phyloP scores from a whole-genome alignment of 192 early-diverging fungal species.

The Coemansia sp. region DNA sequence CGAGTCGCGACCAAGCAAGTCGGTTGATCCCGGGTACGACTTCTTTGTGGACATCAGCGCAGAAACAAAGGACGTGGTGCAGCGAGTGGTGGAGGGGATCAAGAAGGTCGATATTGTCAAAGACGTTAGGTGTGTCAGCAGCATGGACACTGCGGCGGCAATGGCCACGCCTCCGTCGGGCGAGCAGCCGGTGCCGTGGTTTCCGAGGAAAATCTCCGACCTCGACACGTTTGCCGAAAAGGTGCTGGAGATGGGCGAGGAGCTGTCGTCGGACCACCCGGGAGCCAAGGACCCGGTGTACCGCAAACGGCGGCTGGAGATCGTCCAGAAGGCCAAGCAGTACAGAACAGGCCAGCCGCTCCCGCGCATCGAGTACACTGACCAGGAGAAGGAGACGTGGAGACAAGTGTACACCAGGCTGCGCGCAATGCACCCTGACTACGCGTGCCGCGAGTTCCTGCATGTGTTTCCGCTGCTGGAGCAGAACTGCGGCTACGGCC shows the following conservation, averaged over 20 bases:
- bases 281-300: conserved; percentile 87
- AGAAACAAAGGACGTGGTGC: conserved; percentile 59
- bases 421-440: conserved; percentile 70
- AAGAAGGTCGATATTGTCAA: conserved; percentile 61
- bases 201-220: conserved; percentile 89
- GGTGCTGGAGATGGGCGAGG: conserved; percentile 90
- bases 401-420: conserved; percentile 75
- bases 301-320: conserved; percentile 78
- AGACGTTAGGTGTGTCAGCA: conserved; percentile 60
- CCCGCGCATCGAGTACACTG: conserved; percentile 80
- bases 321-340: conserved; percentile 80
- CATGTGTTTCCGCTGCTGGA: conserved; percentile 86
- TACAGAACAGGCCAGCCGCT: conserved; percentile 75
- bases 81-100: conserved; percentile 62
- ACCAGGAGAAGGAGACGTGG: conserved; percentile 83
- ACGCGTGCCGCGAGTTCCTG: conserved; percentile 92
- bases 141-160: conserved; percentile 1
- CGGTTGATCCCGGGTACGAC: conserved; percentile 80
- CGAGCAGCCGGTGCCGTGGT: conserved; percentile 73
- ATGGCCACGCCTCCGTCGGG: neutral
- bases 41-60: conserved; percentile 93
- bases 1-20: conserved; percentile 88
- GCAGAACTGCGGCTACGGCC: conserved; percentile 87
- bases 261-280: conserved; percentile 88
- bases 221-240: conserved; percentile 91